Evolutionary conservation across 306 rosid genomes (phyloP), one percentile per base, ranked within the genome.

Genomic region (Ziziphus jujuba): DNA sequence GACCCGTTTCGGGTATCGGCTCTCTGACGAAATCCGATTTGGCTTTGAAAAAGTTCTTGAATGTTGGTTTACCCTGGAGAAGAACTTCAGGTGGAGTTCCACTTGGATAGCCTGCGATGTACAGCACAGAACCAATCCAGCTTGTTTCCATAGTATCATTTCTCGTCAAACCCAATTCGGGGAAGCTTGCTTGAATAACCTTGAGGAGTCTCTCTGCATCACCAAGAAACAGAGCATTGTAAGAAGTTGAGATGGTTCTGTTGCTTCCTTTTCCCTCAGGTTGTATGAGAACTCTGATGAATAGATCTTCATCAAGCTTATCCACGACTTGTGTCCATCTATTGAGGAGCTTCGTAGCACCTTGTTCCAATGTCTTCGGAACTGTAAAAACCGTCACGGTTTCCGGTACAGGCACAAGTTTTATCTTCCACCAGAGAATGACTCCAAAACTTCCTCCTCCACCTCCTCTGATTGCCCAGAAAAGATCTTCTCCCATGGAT

Each of bases 381-480:
- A 89, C 88, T 0, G 89, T 79, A 36, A 89, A 92, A 72, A 89
- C 95, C 14, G 98, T 89, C 66, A 89, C 95, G 0, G 73, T 81
- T 69, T 56, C 35, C 1, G 96, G 98, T 28, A 92, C 95, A 9
- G 89, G 86, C 25, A 87, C 96, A 0, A 92, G 84, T 34, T 80
- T 92, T 31, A 92, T 81, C 79, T 89, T 87, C 98, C 96, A 92
- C 95, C 91, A 81, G 1, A 92, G 88, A 34, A 92, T 77, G 51
- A 92, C 35, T 11, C 98, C 96, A 60, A 89, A 89, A 63, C 98
- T 92, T 55, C 70, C 95, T 35, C 96, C 98, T 31, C 92, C 98
- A 2, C 92, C 92, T n/a, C 98, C 98, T 81, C 95, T 72, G 44
- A 92, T 87, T 1, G 92, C 98, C 95, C 96, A 92, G 70, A 92